phyloP scores from a whole-genome alignment of 352 stramenopile species.

The Globisporangium nagaii region DNA sequence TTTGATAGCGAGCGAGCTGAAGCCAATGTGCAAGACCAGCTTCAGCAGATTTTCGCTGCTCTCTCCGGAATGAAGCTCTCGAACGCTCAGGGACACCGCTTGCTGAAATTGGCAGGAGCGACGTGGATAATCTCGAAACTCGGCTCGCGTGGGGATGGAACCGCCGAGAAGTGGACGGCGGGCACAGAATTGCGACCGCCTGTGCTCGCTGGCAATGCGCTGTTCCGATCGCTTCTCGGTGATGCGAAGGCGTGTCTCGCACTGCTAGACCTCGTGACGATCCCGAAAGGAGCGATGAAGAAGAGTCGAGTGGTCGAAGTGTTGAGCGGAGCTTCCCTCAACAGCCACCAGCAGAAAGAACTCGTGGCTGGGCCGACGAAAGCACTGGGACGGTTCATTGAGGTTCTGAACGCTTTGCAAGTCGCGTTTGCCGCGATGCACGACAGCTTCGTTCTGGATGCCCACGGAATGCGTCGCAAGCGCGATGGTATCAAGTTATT shows the following conservation, averaged over 20 bases:
- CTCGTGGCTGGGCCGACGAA: not conserved
- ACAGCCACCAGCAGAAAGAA: constrained; percentile 4
- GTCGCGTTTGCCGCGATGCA: constrained; percentile 20
- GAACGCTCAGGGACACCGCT: constrained; percentile 46
- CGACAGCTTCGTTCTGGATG: constrained; percentile 28
- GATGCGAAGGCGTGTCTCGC: constrained; percentile 15
- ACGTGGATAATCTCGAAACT: constrained; percentile 31
- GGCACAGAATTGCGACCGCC: not conserved
- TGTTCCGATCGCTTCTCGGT: constrained; percentile 17
- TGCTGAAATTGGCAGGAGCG: constrained; percentile 43
- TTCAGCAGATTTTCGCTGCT: constrained; percentile 8
- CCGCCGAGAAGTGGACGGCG: not conserved
- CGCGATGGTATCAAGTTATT: constrained; percentile 1
- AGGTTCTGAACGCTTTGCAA: constrained; percentile 21
- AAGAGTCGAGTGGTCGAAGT: constrained; percentile 23
- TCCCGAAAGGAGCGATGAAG: constrained; percentile 49
- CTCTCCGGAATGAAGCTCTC: constrained; percentile 46
- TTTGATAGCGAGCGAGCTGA: not conserved
- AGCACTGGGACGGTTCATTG: constrained; percentile 12
- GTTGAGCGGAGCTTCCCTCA: constrained; percentile 2
- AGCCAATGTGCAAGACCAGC: constrained; percentile 1
- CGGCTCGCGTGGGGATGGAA: not conserved
- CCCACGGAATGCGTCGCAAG: constrained; percentile 13
- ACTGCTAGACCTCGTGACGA: constrained; percentile 40
- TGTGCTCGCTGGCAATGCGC: constrained; percentile 5